Conservation (phyloP, 2,329 filamentous ascomycete species). For the Cryphonectria nitschkei region DNA sequence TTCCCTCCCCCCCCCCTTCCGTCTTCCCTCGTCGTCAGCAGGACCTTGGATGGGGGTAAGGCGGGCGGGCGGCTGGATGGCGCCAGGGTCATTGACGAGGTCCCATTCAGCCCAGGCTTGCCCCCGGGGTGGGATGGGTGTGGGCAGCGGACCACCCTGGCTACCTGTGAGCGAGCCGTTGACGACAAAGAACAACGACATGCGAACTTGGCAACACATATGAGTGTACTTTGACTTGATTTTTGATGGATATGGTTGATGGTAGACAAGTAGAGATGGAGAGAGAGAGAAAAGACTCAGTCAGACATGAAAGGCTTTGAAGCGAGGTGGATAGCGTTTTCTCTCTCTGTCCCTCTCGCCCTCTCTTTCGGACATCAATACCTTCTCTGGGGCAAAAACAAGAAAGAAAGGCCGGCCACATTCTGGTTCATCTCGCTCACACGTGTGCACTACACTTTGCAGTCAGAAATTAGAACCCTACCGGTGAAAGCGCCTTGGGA, state of each 20-base stretch:
- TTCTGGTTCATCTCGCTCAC: too few species aligned
- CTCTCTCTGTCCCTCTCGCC: too few species aligned
- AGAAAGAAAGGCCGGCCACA: too few species aligned
- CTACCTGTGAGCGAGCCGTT: slow-evolving; percentile 6
- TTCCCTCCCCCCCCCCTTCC: neutral
- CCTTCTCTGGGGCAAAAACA: too few species aligned
- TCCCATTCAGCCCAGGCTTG: neutral
- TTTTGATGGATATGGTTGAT: neutral
- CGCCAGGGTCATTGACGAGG: slow-evolving; percentile 2
- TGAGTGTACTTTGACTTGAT: neutral
- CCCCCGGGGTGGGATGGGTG: neutral
- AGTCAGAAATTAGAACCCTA: too few species aligned
- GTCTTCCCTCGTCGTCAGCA: slow-evolving; percentile 7
- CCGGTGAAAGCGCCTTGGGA: too few species aligned
- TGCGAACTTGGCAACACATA: slow-evolving; percentile 8
- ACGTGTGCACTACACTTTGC: too few species aligned
- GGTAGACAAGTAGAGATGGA: too few species aligned
- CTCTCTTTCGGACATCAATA: too few species aligned
- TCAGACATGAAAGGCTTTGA: too few species aligned
- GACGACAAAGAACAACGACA: slow-evolving; percentile 14
- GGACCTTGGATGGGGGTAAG: slow-evolving; percentile 14
- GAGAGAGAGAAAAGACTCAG: neutral
- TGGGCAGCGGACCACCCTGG: slow-evolving; percentile 1
- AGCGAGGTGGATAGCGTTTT: too few species aligned
- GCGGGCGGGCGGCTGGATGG: slow-evolving; percentile 7